phyloP scores from a whole-genome alignment of 495 filamentous ascomycete genomes.

The Xylaria curta region DNA sequence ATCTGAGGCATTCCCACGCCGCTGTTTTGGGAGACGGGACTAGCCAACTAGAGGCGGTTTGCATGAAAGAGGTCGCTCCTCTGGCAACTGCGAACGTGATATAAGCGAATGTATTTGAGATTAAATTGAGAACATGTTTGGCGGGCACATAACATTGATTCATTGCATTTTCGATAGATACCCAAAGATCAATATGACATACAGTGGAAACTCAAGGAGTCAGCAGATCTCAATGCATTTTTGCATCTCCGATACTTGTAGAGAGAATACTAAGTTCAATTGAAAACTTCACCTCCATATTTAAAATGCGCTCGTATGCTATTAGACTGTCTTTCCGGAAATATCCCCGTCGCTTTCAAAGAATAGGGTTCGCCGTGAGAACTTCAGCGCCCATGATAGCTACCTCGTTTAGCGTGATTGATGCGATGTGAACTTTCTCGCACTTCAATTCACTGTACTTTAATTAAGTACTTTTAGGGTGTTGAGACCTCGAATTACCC shows the following conservation, averaged over 20 bases:
- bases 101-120: not conserved
- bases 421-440: not conserved
- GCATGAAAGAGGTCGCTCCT: conserved; percentile 2
- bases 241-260: not conserved
- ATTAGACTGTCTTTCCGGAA: not conserved
- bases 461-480: not conserved
- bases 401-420: not conserved
- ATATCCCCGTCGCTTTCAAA: not conserved
- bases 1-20: conserved; percentile 96
- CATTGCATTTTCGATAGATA: conserved; percentile 1
- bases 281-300: not conserved
- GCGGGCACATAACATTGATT: not conserved
- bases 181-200: not conserved
- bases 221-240: not conserved
- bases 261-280: not conserved
- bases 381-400: not conserved
- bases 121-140: not conserved
- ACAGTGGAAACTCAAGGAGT: not conserved
- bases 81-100: not conserved
- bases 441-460: not conserved
- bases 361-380: not conserved
- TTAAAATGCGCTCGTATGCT: not conserved
- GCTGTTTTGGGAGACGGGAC: not conserved
- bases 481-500: not conserved
- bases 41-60: not conserved